Base-by-base conservation (phyloP, 202 grass and related monocot species). In the Zoysia matrella region DNA sequence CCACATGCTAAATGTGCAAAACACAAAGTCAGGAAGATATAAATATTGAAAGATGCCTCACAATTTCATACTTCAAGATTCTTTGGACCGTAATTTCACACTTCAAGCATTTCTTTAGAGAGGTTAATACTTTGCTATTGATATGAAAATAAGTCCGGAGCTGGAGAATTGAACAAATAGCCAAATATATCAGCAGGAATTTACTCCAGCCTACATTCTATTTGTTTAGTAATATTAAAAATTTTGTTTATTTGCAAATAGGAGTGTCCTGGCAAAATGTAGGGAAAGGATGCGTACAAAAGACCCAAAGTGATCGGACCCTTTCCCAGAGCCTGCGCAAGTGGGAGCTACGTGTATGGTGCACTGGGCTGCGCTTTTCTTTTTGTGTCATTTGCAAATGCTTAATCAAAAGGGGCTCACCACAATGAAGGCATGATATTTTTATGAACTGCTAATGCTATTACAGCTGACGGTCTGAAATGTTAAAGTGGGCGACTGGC, bases 41-140 rank as follows among this genome's bases (percentile, higher is more conserved):
- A 73, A 79, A 69, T 13, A 40, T 16, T 76, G 10, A 3, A 84
- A 8, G 3, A 88, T 73, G 74, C 45, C 18, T 77, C 80, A 46
- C 51, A 51, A 14, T 49, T 47, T 58, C 9, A 83, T 8, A 9
- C 8, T 46, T 67, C 47, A 1, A 10, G 74, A 43, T 72, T 54
- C 4, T 66, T 2, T 78, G 13, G 67, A 87, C 47, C 43, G 41
- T 3, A 53, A 72, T 65, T 43, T 45, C 57, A 46, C 43, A 85
- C 16, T 72, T 22, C 16, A 54, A 10, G 0, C 3, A 64, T 78
- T 73, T 66, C 22, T 7, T 55, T 73, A 10, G 15, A 22, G n/a
- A 73, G 5, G 44, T 69, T 45, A 53, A 53, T 53, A 18, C 10
- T 22, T 18, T 61, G 43, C 11, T 75, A 74, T 60, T 16, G 16